Percentiles rank a stretch among this genome's conserved stretches.
These are phyloP conservation scores for Rhododendron simsii DNA, from an alignment of 148 eudicot genomes.

Conservation along the genomic window DNA sequence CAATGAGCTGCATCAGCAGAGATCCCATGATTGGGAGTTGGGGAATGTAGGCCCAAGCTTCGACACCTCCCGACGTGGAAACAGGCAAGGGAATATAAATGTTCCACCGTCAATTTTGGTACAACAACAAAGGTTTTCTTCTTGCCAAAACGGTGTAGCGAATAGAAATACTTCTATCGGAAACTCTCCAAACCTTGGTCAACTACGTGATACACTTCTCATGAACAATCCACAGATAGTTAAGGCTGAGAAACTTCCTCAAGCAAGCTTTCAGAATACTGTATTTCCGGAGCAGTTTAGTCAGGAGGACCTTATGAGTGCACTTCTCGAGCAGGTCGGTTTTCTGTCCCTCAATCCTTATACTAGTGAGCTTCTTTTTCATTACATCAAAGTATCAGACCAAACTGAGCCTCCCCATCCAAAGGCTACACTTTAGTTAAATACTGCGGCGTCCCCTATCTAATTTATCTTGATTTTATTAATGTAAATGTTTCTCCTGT, in stretches of 20 bases:
- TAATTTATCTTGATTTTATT: not conserved
- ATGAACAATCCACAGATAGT: conserved; percentile 40
- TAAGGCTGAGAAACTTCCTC: conserved; percentile 58
- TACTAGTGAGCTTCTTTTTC: not conserved
- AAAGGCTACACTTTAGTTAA: not conserved
- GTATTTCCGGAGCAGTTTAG: conserved; percentile 45
- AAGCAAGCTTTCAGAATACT: conserved; percentile 38
- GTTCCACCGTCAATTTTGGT: conserved; percentile 56
- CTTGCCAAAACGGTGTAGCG: conserved; percentile 29
- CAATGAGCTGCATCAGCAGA: conserved; percentile 45
- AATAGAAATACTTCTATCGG: conserved; percentile 28
- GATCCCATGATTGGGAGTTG: conserved; percentile 57
- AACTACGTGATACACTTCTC: conserved; percentile 29
- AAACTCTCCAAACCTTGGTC: conserved; percentile 28
- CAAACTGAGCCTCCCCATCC: not conserved
- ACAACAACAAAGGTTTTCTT: conserved; percentile 38
- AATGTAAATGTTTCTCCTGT: not conserved
- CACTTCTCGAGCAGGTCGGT: conserved; percentile 69
- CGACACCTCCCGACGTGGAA: conserved; percentile 26
- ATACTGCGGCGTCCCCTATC: not conserved
- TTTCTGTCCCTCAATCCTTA: not conserved
- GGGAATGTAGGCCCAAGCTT: conserved; percentile 37
- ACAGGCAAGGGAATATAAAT: conserved; percentile 31
- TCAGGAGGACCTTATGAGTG: conserved; percentile 82
- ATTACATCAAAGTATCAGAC: not conserved